Conservation (phyloP, 192 early-diverging fungal genomes). For the Polychytrium aggregatum region DNA sequence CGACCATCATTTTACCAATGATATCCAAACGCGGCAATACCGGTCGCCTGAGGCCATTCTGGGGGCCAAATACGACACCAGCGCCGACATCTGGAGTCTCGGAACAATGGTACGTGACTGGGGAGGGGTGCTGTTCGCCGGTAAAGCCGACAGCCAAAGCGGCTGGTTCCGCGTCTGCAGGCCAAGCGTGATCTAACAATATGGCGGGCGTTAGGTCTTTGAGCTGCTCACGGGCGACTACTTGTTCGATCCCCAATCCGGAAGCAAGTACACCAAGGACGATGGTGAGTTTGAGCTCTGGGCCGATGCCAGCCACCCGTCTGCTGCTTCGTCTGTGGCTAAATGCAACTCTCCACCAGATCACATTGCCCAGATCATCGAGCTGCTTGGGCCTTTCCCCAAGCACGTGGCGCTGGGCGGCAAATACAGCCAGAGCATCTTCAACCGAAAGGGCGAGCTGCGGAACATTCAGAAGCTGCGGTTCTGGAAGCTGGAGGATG, state of each 20-base stretch:
- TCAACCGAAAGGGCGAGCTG: constrained; percentile 73
- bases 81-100: constrained; percentile 88
- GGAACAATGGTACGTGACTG: constrained; percentile 89
- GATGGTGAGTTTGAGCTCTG: constrained; percentile 48
- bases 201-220: constrained; percentile 55
- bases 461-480: constrained; percentile 80
- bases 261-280: constrained; percentile 73
- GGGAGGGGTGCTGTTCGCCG: neutral
- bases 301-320: neutral
- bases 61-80: constrained; percentile 72
- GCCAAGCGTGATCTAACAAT: too few relatives aligned
- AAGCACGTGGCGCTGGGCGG: constrained; percentile 69
- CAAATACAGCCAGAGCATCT: constrained; percentile 73
- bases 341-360: constrained; percentile 43
- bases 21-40: constrained; percentile 97
- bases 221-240: constrained; percentile 91
- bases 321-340: too few relatives aligned
- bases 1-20: constrained; percentile 87
- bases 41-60: constrained; percentile 91
- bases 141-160: constrained; percentile 2
- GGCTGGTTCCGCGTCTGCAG: too few relatives aligned
- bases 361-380: constrained; percentile 93
- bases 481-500: constrained; percentile 68
- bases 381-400: constrained; percentile 79
- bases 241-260: constrained; percentile 86